These are phyloP conservation scores for Colletotrichum lindemuthianum DNA, from an alignment of 2,329 filamentous ascomycete genomes.

Conservation along the genomic window DNA sequence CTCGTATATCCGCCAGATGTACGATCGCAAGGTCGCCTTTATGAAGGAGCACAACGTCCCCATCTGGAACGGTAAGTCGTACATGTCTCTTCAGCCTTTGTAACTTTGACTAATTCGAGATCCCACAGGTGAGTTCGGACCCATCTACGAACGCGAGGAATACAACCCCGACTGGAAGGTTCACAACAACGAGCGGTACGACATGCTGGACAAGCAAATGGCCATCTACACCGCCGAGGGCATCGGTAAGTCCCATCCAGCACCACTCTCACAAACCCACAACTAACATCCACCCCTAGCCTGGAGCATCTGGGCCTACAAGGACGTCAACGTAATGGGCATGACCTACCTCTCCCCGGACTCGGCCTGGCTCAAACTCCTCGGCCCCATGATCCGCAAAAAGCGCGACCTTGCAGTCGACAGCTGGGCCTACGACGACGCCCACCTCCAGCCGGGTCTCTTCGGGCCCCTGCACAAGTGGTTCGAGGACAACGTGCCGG, in stretches of 20 bases:
- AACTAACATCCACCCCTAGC: background rate
- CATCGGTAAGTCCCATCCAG: conserved; percentile 14
- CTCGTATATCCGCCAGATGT: conserved; percentile 44
- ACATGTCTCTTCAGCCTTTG: conserved; percentile 28
- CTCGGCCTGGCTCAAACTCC: conserved; percentile 57
- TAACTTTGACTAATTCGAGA: conserved; percentile 23
- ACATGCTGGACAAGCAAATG: conserved; percentile 58
- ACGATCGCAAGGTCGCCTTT: conserved; percentile 51
- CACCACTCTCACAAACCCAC: rapidly evolving
- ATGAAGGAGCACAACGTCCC: conserved; percentile 50
- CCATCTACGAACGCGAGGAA: conserved; percentile 48
- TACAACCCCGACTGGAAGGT: conserved; percentile 46
- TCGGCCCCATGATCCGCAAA: conserved; percentile 62
- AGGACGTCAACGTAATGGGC: conserved; percentile 63
- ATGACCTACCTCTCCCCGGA: conserved; percentile 58
- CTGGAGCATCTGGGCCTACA: conserved; percentile 61
- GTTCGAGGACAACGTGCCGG: conserved; percentile 39
- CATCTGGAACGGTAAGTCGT: conserved; percentile 57
- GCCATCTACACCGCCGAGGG: conserved; percentile 53
- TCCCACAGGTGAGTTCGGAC: conserved; percentile 44
- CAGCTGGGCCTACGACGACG: conserved; percentile 57
- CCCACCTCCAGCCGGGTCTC: conserved; percentile 44
- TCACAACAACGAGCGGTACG: conserved; percentile 55
- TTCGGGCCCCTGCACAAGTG: conserved; percentile 38
- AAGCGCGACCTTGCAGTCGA: conserved; percentile 62